phyloP scores from a whole-genome alignment of 805 yeast genomes.

The Candida maris region DNA sequence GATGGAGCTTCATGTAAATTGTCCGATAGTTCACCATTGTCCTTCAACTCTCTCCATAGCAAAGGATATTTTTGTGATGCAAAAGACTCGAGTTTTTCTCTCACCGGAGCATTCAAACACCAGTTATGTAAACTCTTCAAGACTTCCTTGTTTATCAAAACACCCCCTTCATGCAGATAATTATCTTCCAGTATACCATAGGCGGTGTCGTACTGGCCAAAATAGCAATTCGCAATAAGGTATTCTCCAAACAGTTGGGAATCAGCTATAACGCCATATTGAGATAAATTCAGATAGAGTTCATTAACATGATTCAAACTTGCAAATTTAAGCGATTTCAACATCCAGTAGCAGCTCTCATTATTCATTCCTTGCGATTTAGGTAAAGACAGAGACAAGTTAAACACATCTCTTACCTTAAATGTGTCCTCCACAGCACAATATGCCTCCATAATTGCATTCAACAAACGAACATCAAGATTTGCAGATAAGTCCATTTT shows the following conservation, averaged over 20 bases:
- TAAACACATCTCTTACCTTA: slow-evolving; percentile 57
- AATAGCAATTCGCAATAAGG: slow-evolving; percentile 66
- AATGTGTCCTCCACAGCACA: slow-evolving; percentile 52
- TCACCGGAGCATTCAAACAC: slow-evolving; percentile 37
- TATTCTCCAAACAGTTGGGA: slow-evolving; percentile 53
- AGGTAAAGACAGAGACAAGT: slow-evolving; percentile 53
- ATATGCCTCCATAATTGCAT: slow-evolving; percentile 62
- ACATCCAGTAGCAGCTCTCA: slow-evolving; percentile 63
- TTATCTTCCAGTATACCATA: slow-evolving; percentile 45
- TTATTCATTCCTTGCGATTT: slow-evolving; percentile 51
- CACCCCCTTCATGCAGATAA: slow-evolving; percentile 42
- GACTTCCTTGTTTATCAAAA: slow-evolving; percentile 39
- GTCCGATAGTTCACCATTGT: slow-evolving; percentile 28
- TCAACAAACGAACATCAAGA: slow-evolving; percentile 55
- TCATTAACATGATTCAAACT: slow-evolving; percentile 52
- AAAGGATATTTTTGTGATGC: slow-evolving; percentile 33
- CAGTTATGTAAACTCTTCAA: slow-evolving; percentile 46
- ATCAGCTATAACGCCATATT: slow-evolving; percentile 50
- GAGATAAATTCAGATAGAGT: slow-evolving; percentile 59
- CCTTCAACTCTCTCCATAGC: slow-evolving; percentile 37
- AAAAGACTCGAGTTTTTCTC: slow-evolving; percentile 36
- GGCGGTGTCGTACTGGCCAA: slow-evolving; percentile 58
- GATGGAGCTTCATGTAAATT: slow-evolving; percentile 32
- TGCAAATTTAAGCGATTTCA: slow-evolving; percentile 55
- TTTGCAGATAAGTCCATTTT: slow-evolving; percentile 59